phyloP scores from a whole-genome alignment of 495 filamentous ascomycete genomes.

The Aspergillus bertholletiae region DNA sequence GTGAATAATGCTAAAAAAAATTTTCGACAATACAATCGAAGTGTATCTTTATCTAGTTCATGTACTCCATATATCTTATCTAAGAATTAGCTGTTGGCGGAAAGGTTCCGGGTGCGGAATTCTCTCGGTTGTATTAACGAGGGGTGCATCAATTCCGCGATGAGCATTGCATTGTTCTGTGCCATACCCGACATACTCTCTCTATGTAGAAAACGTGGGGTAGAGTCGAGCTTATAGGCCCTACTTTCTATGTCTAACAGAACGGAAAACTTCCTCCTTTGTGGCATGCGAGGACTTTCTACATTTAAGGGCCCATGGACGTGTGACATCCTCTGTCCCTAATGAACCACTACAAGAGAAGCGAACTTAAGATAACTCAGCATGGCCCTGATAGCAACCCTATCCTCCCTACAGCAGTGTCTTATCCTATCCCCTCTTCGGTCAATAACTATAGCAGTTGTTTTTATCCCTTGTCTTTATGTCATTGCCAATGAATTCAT shows the following conservation, averaged over 20 bases:
- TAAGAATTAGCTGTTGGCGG: too few relatives aligned
- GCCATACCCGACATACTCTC: not conserved
- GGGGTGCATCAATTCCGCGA: not conserved
- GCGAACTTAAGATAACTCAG: not conserved
- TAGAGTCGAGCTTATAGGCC: not conserved
- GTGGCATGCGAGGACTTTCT: not conserved
- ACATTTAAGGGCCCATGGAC: not conserved
- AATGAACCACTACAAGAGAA: not conserved
- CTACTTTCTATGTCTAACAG: not conserved
- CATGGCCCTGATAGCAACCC: slow-evolving; percentile 30
- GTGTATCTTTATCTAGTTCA: too few relatives aligned
- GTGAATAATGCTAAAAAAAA: too few relatives aligned
- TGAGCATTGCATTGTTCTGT: not conserved
- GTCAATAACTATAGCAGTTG: slow-evolving; percentile 18
- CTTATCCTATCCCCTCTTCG: slow-evolving; percentile 25
- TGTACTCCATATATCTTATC: too few relatives aligned
- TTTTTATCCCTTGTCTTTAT: slow-evolving; percentile 39
- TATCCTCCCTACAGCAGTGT: slow-evolving; percentile 23
- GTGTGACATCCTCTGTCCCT: not conserved
- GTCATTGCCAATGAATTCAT: slow-evolving; percentile 51
- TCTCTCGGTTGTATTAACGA: slow-evolving; percentile 5
- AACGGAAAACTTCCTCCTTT: slow-evolving; percentile 23
- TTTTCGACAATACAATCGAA: too few relatives aligned
- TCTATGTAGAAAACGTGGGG: slow-evolving; percentile 16
- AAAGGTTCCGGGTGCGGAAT: slow-evolving; percentile 19